A percentile compares a stretch with the other conserved stretches of the same genome.
Evolutionary conservation across 2,329 filamentous ascomycete species (phyloP).

Genomic region (Xylaria sp.): DNA sequence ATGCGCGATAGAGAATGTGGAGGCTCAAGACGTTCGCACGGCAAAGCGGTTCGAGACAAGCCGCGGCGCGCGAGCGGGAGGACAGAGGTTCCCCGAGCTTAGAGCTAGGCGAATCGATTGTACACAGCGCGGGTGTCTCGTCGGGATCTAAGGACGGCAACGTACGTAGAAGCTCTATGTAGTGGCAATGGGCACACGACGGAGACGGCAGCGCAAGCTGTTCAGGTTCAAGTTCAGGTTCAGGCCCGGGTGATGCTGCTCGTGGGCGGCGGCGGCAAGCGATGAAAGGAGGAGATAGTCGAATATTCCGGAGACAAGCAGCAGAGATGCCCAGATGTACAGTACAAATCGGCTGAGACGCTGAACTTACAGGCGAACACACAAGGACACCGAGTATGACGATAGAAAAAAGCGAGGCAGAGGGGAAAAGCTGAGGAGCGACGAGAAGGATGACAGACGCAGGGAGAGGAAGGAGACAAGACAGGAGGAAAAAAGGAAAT

Average conservation of each 20-base stretch:
- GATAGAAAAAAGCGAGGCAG: conserved; percentile 25
- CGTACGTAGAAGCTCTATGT: conserved; percentile 15
- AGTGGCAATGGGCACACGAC: conserved; percentile 17
- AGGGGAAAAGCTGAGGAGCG: conserved; percentile 24
- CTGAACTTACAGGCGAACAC: conserved; percentile 16
- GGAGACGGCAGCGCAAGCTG: conserved; percentile 17
- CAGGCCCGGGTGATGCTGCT: conserved; percentile 7
- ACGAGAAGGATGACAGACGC: conserved; percentile 31
- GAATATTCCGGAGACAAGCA: conserved; percentile 14
- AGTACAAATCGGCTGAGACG: conserved; percentile 17
- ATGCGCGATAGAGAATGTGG: background rate
- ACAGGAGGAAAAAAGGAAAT: conserved; percentile 35
- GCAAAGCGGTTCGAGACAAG: conserved; percentile 15
- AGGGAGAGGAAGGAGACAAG: conserved; percentile 25
- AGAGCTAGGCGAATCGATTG: conserved; percentile 21
- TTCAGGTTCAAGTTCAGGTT: background rate
- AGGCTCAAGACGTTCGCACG: conserved; percentile 20
- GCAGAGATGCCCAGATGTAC: conserved; percentile 17
- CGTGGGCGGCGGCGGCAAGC: conserved; percentile 13
- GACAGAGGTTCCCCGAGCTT: conserved; percentile 15
- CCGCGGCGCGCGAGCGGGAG: conserved; percentile 17
- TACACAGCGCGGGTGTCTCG: conserved; percentile 22
- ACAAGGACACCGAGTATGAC: conserved; percentile 23
- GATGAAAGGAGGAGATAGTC: conserved; percentile 19
- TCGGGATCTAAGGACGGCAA: conserved; percentile 17